Conservation (phyloP, 495 filamentous ascomycete genomes). For the Hypoxylon intermedium region DNA sequence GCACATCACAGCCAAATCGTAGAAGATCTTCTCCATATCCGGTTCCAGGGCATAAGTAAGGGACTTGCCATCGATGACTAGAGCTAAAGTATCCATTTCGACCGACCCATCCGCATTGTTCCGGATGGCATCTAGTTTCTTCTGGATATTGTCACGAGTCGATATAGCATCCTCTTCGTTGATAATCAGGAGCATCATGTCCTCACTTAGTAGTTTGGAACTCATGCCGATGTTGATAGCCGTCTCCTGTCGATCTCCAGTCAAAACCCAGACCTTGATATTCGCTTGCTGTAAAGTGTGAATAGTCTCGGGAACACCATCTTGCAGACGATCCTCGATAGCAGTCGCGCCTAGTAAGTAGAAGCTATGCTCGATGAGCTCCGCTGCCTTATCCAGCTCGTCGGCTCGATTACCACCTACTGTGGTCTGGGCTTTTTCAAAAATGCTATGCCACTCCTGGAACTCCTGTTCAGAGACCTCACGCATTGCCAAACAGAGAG, state of each 20-base stretch:
- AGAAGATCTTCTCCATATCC: constrained; percentile 90
- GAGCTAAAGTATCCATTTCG: constrained; percentile 85
- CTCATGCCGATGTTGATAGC: constrained; percentile 99
- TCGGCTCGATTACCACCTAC: constrained; percentile 91
- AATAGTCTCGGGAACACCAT: constrained; percentile 98
- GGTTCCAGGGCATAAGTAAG: constrained; percentile 93
- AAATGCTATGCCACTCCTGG: constrained; percentile 85
- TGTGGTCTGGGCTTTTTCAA: constrained; percentile 87
- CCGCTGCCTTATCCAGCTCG: constrained; percentile 96
- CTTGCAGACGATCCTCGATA: constrained; percentile 96
- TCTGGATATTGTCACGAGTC: constrained; percentile 84
- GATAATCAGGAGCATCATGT: constrained; percentile 96
- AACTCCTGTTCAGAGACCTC: constrained; percentile 92
- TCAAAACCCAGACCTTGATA: constrained; percentile 99
- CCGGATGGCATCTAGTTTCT: constrained; percentile 88
- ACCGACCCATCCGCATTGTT: constrained; percentile 73
- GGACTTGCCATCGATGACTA: constrained; percentile 97
- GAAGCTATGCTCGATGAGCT: constrained; percentile 92
- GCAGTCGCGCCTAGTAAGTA: constrained; percentile 93
- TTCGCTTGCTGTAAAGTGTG: constrained; percentile 96
- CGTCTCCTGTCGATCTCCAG: constrained; percentile 97
- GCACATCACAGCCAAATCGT: constrained; percentile 92
- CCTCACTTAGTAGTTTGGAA: constrained; percentile 97
- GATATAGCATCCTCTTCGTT: constrained; percentile 82
- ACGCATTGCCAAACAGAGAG: constrained; percentile 93